Evolutionary conservation across 805 yeast genomes (phyloP).

Genomic region (Saccharomycodes ludwigii): DNA sequence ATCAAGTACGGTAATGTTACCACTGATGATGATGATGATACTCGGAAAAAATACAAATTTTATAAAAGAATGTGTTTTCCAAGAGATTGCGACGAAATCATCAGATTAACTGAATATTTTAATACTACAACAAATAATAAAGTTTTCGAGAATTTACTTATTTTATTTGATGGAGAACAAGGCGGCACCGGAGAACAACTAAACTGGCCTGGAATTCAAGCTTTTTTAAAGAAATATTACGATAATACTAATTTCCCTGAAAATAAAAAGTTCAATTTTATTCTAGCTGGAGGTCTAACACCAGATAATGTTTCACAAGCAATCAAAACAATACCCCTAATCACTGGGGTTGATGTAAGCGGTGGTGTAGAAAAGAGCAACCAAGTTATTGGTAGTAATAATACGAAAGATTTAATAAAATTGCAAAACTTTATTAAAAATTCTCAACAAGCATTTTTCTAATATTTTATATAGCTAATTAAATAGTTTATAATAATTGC

Average conservation of each 20-base stretch:
- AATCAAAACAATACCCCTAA: constrained; percentile 31
- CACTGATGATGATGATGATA: constrained; percentile 27
- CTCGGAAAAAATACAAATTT: constrained; percentile 38
- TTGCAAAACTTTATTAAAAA: constrained; percentile 43
- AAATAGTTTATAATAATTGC: not conserved
- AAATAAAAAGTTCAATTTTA: constrained; percentile 22
- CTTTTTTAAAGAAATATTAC: constrained; percentile 20
- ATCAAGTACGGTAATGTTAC: constrained; percentile 4
- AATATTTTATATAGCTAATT: not conserved
- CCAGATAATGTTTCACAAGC: constrained; percentile 62
- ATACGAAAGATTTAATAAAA: constrained; percentile 60
- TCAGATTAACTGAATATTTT: constrained; percentile 14
- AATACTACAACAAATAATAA: constrained; percentile 2
- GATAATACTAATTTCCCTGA: not conserved
- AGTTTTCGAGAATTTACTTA: constrained; percentile 32
- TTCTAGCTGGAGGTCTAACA: constrained; percentile 84
- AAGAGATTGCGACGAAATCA: constrained; percentile 31
- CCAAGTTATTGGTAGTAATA: constrained; percentile 34
- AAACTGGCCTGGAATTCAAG: constrained; percentile 49
- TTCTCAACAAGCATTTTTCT: too few relatives aligned
- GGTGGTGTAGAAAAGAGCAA: constrained; percentile 77
- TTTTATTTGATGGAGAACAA: constrained; percentile 71
- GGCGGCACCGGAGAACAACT: constrained; percentile 88
- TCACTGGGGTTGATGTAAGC: constrained; percentile 87
- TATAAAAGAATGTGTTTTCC: constrained; percentile 62